A percentile compares a stretch with the other conserved stretches of the same genome.
phyloP scores from a whole-genome alignment of 208 protist species.

The Wallacemonas sp. region DNA sequence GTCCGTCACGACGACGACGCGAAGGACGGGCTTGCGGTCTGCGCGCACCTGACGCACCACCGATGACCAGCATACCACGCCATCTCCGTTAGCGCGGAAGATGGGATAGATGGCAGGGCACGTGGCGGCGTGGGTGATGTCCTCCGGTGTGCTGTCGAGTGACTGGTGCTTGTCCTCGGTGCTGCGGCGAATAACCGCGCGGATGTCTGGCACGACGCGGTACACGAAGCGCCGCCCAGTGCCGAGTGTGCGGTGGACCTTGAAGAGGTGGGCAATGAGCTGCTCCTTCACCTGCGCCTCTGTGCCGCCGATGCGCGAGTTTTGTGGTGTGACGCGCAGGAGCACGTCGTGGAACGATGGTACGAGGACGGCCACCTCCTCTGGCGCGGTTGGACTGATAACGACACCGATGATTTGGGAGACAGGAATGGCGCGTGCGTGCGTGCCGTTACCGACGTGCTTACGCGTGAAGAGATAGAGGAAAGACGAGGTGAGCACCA shows the following conservation, averaged over 20 bases:
- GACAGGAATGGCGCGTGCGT: conserved; percentile 29
- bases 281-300: conserved; percentile 44
- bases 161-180: conserved; percentile 36
- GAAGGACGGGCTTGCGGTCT: conserved; percentile 27
- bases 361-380: conserved; percentile 44
- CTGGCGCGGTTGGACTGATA: conserved; percentile 34
- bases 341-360: conserved; percentile 67
- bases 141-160: conserved; percentile 16
- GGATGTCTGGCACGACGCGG: conserved; percentile 32
- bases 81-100: conserved; percentile 43
- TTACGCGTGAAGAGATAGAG: conserved; percentile 53
- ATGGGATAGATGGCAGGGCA: conserved; percentile 29
- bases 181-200: conserved; percentile 33
- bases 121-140: conserved; percentile 25
- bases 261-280: conserved; percentile 62
- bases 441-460: conserved; percentile 10
- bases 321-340: conserved; percentile 33
- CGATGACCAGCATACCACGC: conserved; percentile 51
- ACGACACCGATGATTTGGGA: conserved; percentile 52
- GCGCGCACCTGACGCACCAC: conserved; percentile 31
- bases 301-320: conserved; percentile 20
- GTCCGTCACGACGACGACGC: conserved; percentile 50
- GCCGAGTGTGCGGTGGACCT: conserved; percentile 24
- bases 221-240: conserved; percentile 40
- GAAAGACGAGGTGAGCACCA: conserved; percentile 42